These are phyloP conservation scores for Leccinum griseonigrum DNA, from an alignment of 1,284 basidiomycete genomes.

Conservation along the genomic window DNA sequence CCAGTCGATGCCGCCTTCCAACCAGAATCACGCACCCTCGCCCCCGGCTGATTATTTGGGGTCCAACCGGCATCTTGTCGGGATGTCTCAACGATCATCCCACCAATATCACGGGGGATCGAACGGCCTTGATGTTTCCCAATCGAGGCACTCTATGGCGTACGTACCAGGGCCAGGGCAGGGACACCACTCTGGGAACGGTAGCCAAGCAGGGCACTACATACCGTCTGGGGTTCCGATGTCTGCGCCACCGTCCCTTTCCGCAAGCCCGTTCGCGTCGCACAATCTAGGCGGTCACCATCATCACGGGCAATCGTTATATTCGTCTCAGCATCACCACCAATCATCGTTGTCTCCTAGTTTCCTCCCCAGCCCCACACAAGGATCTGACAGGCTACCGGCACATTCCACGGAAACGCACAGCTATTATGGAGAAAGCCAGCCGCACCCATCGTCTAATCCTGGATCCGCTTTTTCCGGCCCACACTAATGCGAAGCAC, in stretches of 20 bases:
- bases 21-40: slow-evolving; percentile 26
- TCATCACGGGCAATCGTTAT: slow-evolving; percentile 30
- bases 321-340: slow-evolving; percentile 33
- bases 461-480: slow-evolving; percentile 48
- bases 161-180: slow-evolving; percentile 32
- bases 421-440: slow-evolving; percentile 36
- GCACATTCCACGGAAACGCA: slow-evolving; percentile 33
- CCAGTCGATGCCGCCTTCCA: slow-evolving; percentile 43
- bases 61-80: slow-evolving; percentile 33
- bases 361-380: slow-evolving; percentile 32
- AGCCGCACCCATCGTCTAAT: slow-evolving; percentile 43
- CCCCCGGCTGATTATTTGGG: slow-evolving; percentile 26
- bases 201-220: slow-evolving; percentile 24
- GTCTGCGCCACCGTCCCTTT: slow-evolving; percentile 49
- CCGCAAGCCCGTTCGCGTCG: slow-evolving; percentile 45
- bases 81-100: slow-evolving; percentile 28
- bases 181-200: slow-evolving; percentile 34
- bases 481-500: slow-evolving; percentile 38
- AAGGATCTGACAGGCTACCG: slow-evolving; percentile 32
- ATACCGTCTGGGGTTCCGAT: slow-evolving; percentile 50
- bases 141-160: slow-evolving; percentile 31
- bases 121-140: slow-evolving; percentile 24
- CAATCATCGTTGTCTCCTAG: slow-evolving; percentile 28
- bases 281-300: slow-evolving; percentile 30
- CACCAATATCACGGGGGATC: slow-evolving; percentile 28